Conservation (phyloP, 2,329 filamentous ascomycete genomes). For the Laburnicola sp. region DNA sequence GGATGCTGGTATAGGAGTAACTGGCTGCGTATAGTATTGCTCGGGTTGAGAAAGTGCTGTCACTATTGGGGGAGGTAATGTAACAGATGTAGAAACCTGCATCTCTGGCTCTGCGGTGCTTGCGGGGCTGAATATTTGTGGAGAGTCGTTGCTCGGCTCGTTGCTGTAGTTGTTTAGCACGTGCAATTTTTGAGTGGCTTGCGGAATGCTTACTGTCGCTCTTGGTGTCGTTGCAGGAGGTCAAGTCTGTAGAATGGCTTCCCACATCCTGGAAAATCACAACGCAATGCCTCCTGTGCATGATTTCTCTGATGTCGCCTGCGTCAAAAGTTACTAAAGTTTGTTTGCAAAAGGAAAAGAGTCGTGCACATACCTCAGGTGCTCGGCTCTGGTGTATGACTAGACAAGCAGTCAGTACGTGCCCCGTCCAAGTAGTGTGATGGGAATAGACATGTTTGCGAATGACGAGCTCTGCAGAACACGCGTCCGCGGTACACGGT, state of each 20-base stretch:
- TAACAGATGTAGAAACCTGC: conserved; percentile 19
- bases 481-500: conserved; percentile 4
- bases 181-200: background rate
- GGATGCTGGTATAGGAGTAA: conserved; percentile 32
- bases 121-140: conserved; percentile 29
- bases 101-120: conserved; percentile 25
- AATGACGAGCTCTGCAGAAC: conserved; percentile 5
- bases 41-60: conserved; percentile 20
- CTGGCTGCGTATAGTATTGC: conserved; percentile 23
- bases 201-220: conserved; percentile 48
- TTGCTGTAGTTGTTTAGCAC: conserved; percentile 31
- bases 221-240: conserved; percentile 50
- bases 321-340: background rate
- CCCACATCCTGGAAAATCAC: conserved; percentile 47
- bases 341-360: background rate
- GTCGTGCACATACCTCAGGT: conserved; percentile 45
- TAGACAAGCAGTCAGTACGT: conserved; percentile 31
- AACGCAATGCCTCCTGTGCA: conserved; percentile 46
- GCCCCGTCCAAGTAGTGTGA: background rate
- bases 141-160: conserved; percentile 31
- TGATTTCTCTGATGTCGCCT: conserved; percentile 55
- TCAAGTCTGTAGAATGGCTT: conserved; percentile 51
- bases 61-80: conserved; percentile 18
- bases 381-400: conserved; percentile 54
- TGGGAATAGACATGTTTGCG: background rate